These are phyloP conservation scores for Sporothrix schenckii DNA, from an alignment of 2,329 filamentous ascomycete genomes.

Conservation along the genomic window DNA sequence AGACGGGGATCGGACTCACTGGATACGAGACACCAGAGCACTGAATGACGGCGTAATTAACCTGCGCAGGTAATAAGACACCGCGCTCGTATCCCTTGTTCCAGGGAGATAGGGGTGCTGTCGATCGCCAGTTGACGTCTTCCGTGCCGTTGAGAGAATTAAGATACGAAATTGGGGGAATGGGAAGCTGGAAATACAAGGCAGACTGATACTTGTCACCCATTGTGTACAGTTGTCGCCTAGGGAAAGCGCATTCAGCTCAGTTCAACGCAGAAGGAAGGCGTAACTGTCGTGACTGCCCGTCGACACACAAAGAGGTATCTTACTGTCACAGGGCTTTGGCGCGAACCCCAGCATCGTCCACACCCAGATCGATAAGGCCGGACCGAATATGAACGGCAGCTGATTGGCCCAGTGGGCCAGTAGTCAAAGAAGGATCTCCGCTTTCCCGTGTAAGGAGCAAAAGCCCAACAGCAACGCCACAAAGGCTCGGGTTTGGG, in stretches of 20 bases:
- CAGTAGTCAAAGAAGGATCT: neutral
- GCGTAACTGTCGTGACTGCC: constrained; percentile 14
- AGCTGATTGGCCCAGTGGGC: constrained; percentile 28
- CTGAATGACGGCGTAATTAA: neutral
- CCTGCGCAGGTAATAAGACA: constrained; percentile 5
- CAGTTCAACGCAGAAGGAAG: neutral
- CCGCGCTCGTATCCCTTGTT: neutral
- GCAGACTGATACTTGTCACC: neutral
- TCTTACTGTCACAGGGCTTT: neutral
- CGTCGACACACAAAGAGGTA: constrained; percentile 5
- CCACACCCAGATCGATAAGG: constrained; percentile 33
- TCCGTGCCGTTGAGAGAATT: neutral
- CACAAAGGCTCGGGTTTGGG: constrained; percentile 9
- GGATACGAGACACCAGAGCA: constrained; percentile 6
- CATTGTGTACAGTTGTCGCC: neutral
- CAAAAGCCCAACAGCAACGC: neutral
- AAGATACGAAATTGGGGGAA: neutral
- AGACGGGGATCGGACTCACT: constrained; percentile 10
- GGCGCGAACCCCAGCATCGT: constrained; percentile 13
- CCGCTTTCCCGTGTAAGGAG: neutral
- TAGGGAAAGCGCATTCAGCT: neutral
- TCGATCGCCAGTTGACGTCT: constrained; percentile 13
- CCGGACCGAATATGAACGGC: constrained; percentile 33
- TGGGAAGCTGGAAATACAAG: neutral
- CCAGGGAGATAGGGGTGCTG: constrained; percentile 12